Evolutionary conservation across 345 rosid genomes (phyloP), one percentile per base, ranked within the genome.

Genomic region (Boechera divaricarpa): DNA sequence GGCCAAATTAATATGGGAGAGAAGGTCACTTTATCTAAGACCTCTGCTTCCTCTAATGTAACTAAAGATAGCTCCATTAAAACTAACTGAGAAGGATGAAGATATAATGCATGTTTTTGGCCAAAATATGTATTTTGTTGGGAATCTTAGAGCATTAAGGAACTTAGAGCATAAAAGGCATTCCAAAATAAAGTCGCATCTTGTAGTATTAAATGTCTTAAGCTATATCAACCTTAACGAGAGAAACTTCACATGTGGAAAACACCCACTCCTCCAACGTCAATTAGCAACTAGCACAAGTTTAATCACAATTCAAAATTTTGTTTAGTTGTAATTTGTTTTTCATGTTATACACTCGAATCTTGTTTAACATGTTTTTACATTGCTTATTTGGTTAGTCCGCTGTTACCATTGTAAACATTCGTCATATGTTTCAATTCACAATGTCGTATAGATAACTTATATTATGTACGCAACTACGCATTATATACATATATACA

Each of bases 401-500:
- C 13, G 45, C 32, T 52, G 10, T 13, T 18, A 26, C 29, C 68
- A 26, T 48, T 38, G 11, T 29, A 73, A 5, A 39, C 4, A 51
- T 38, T 26, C 24, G 24, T 21, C 39, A 26, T 36, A 41, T 26
- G 13, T 39, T 33, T 60, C 41, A 29, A 7, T 28, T 28, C 10
- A 62, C 21, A 56, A 28, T 10, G 49, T 48, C 47, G 1, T 18
- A 26, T 10, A 9, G 5, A 51, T 28, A 32, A 21, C 26, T 10
- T 60, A 24, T 47, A 39, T 39, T 39, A 39, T 39, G 45, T 33
- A 45, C 31, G 7, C 32, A 57, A 62, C 64, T 36, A 38, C 15
- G 49, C 49, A 45, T 59, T 58, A 53, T 41, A 35, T 59, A 73
- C 10, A 21, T 59, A 54, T 41, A 59, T 59, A 73, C 33, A 32